Base-by-base conservation (phyloP, 352 stramenopile genomes). In the Phytophthora chlamydospora region DNA sequence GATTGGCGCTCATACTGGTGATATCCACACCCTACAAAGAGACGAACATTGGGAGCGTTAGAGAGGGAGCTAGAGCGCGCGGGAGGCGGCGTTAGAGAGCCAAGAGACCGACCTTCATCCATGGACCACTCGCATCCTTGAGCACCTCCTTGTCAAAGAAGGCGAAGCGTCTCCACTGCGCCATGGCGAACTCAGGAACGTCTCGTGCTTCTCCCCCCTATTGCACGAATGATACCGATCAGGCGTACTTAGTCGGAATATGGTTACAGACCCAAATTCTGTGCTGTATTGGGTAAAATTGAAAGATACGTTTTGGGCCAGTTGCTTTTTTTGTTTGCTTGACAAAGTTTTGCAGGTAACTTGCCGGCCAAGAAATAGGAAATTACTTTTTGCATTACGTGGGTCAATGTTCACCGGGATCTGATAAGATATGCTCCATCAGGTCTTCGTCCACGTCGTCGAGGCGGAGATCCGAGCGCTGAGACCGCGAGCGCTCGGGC, bases 91-190 rank as follows among this genome's bases (percentile, higher is more conserved):
- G n/a, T 31, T 17, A 68, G 31, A 49, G 21, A 50, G 39, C 60
- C 10, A 3, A 27, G 5, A 53, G 12, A 34, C 64, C 44, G 50
- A 94, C 87, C 72, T 93, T 93, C 72, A 95, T 88, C 87, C 87
- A 95, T 16, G 86, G 75, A 0, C 83, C 87, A 73, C 76, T 90
- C 21, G 64, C 64, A 66, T 96, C 87, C 67, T 93, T 94, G 35
- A 96, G 77, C 24, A 92, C 78, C 55, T 96, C 87, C 62, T 91
- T 90, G 64, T 96, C 87, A 58, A 96, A 96, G 81, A 96, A 96
- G 45, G 84, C 84, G 66, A 96, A 96, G 70, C 87, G 83, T 75
- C 87, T 76, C 85, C 85, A 94, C 66, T 96, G 87, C 71, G 87
- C 85, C 87, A 96, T 96, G 44, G 35, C 33, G 58, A 31, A 31